A percentile compares a stretch with the other conserved stretches of the same genome.
Evolutionary conservation across 2,329 filamentous ascomycete species (phyloP).

Genomic region (Shiraia bambusicola): DNA sequence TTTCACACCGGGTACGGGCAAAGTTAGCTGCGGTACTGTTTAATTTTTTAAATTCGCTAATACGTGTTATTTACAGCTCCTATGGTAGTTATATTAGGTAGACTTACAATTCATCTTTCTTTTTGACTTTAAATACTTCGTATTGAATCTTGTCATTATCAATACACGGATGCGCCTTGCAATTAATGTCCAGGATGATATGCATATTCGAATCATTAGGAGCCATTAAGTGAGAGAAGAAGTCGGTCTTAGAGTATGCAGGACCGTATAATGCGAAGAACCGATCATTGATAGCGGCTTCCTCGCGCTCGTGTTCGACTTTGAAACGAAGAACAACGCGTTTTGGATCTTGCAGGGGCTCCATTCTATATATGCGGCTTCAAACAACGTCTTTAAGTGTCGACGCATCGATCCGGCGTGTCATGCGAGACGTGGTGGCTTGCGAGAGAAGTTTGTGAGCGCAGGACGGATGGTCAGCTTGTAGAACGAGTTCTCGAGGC

Average conservation of each 20-base stretch:
- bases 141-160: constrained; percentile 25
- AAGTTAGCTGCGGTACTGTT: no score
- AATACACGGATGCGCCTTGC: constrained; percentile 27
- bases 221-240: constrained; percentile 12
- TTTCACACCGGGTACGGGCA: no score
- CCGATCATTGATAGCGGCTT: constrained; percentile 11
- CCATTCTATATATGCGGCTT: not conserved
- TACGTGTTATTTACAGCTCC: no score
- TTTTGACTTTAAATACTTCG: constrained; percentile 27
- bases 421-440: no score
- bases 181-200: constrained; percentile 33
- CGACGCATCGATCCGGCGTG: no score
- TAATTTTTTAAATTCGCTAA: no score
- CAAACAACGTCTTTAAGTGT: no score
- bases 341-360: constrained; percentile 1
- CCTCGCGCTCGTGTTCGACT: constrained; percentile 12
- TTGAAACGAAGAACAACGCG: constrained; percentile 15
- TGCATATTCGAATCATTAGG: constrained; percentile 25
- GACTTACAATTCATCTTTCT: constrained; percentile 11
- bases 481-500: no score
- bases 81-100: no score
- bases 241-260: constrained; percentile 7
- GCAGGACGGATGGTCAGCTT: no score
- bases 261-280: constrained; percentile 10
- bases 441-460: no score